Percentiles rank a stretch among this genome's conserved stretches.
These are phyloP conservation scores for Kuraishia ogatae DNA, from an alignment of 805 yeast species.

Conservation along the genomic window DNA sequence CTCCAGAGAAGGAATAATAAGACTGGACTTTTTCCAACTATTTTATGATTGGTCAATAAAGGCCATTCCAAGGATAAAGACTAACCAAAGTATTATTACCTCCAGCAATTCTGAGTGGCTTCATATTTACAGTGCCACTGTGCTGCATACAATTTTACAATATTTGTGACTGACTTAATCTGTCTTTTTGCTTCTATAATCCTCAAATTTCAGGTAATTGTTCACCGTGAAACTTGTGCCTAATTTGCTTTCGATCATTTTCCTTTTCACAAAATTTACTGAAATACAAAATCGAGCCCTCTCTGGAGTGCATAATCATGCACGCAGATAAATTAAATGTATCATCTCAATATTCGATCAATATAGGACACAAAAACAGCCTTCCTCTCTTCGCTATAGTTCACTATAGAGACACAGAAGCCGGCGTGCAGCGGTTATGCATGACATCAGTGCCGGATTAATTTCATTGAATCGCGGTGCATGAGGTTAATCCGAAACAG, in stretches of 20 bases:
- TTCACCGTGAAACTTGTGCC: too few relatives aligned
- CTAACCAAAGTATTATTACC: not conserved
- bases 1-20: not conserved
- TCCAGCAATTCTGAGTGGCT: not conserved
- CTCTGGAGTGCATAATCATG: too few relatives aligned
- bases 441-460: not conserved
- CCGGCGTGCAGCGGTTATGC: not conserved
- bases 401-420: not conserved
- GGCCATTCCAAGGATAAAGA: not conserved
- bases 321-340: too few relatives aligned
- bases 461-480: not conserved
- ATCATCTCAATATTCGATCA: too few relatives aligned
- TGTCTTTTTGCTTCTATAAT: too few relatives aligned
- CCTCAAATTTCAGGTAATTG: too few relatives aligned
- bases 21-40: conserved; percentile 1
- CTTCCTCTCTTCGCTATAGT: not conserved
- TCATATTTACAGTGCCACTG: not conserved
- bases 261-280: too few relatives aligned
- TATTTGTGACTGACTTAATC: too few relatives aligned
- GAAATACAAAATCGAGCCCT: too few relatives aligned
- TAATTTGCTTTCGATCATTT: too few relatives aligned
- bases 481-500: not conserved
- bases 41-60: not conserved
- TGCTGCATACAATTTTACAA: too few relatives aligned
- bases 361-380: not conserved